Conservation (phyloP, 2,329 filamentous ascomycete species). For the Trichoderma atrobrunneum region DNA sequence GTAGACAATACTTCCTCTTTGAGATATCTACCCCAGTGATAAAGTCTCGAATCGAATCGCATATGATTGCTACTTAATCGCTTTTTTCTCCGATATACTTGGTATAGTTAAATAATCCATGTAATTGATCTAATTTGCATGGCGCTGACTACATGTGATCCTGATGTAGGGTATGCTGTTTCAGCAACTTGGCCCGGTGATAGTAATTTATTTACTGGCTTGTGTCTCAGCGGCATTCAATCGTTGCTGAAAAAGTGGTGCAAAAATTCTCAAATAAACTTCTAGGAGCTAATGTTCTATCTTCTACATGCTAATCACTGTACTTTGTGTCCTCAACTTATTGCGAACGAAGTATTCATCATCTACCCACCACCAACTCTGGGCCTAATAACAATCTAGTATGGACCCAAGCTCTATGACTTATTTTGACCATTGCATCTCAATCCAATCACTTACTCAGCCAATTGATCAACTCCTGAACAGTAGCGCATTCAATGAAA, state of each 20-base stretch:
- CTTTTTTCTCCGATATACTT: background rate
- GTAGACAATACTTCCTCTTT: background rate
- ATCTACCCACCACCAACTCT: background rate
- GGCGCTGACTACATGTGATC: too few relatives aligned
- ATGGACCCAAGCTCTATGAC: background rate
- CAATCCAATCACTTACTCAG: background rate
- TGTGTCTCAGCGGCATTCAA: background rate
- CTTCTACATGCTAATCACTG: background rate
- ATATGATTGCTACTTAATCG: background rate
- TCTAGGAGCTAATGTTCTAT: background rate
- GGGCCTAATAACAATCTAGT: background rate
- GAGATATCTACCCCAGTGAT: background rate
- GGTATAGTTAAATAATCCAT: background rate
- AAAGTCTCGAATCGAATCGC: background rate
- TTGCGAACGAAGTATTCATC: background rate
- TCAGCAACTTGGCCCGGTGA: background rate
- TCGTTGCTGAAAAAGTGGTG: background rate
- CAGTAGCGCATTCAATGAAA: constrained; percentile 20
- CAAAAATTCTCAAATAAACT: background rate
- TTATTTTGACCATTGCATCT: background rate
- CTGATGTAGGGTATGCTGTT: background rate
- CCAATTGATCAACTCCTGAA: constrained; percentile 4
- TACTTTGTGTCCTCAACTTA: background rate
- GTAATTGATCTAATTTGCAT: background rate
- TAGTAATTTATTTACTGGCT: background rate